These are phyloP conservation scores for Limonium bicolor DNA, from an alignment of 148 eudicot genomes.

Conservation along the genomic window DNA sequence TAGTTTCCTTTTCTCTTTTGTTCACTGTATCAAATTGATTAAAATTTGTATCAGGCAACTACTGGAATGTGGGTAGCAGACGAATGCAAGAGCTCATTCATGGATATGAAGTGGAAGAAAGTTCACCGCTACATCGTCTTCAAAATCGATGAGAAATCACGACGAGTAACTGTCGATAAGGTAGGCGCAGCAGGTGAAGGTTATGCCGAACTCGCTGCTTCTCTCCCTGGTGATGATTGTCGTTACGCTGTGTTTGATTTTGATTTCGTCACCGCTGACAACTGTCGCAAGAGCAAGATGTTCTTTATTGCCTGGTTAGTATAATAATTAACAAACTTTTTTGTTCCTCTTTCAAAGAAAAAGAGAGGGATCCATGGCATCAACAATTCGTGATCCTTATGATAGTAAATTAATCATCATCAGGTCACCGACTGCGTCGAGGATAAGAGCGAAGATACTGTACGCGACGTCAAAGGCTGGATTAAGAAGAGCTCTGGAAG, in stretches of 20 bases:
- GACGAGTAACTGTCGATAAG: slow-evolving; percentile 63
- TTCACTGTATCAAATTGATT: background rate
- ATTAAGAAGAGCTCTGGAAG: slow-evolving; percentile 78
- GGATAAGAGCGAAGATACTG: slow-evolving; percentile 76
- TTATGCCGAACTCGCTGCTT: slow-evolving; percentile 70
- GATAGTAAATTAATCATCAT: too few species aligned
- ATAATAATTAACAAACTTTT: too few species aligned
- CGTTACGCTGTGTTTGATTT: slow-evolving; percentile 88
- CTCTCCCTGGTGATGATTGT: slow-evolving; percentile 75
- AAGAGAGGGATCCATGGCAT: too few species aligned
- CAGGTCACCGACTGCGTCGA: slow-evolving; percentile 87
- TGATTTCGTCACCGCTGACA: slow-evolving; percentile 78
- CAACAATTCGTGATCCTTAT: too few species aligned
- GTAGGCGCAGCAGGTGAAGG: slow-evolving; percentile 60
- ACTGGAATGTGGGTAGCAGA: slow-evolving; percentile 75
- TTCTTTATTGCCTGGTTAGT: slow-evolving; percentile 96
- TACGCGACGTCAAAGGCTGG: slow-evolving; percentile 94
- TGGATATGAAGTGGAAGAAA: slow-evolving; percentile 99
- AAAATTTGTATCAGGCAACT: slow-evolving; percentile 42
- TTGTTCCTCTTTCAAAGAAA: background rate
- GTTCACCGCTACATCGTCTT: slow-evolving; percentile 79
- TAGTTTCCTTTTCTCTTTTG: background rate
- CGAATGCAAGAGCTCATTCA: slow-evolving; percentile 91
- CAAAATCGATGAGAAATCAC: slow-evolving; percentile 74
- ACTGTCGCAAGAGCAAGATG: slow-evolving; percentile 95